Evolutionary conservation across 2,329 filamentous ascomycete genomes (phyloP), one percentile per base, ranked within the genome.

Genomic region (Coleophoma crateriformis): DNA sequence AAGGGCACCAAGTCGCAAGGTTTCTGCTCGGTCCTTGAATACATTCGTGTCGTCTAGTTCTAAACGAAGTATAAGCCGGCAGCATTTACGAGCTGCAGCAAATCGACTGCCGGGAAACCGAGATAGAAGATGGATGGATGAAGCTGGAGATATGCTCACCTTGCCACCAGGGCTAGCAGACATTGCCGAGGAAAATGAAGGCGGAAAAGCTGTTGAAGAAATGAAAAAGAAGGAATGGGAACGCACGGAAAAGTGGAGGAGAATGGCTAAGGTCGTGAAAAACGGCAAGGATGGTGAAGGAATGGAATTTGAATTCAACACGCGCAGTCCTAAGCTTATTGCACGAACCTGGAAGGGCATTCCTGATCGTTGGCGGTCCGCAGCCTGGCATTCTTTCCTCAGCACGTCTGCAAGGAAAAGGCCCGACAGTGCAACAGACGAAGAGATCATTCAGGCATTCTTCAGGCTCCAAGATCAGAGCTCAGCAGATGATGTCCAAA

Each of bases 321-420:
- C 81, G 35, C 82, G 78, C 55, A 88, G 87, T 64, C 77, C 87
- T n/a, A 91, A 96, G 67, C 74, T 99, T 40, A 84, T 96, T 51
- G 87, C 91, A 57, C 82, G 94, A 49, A 95, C 90, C 1, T 99
- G 94, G 94, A 99, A 99, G 66, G 94, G 94, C 32, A 96, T 99
- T 55, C 94, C 94, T 0, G 94, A 99, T 68, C 84, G 90, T 54
- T 99, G 94, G 94, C 86, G 94, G 46, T 82, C 87, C 33, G 87
- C 89, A 1, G 94, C 92, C 2, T 99, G 94, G 94, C 92, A 92
- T 71, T 90, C 90, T 4, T 99, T 99, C 64, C 78, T 99, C 27
- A 79, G 83, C 7, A 74, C 86, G 8, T 92, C 88, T 55, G 90
- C 90, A 33, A 84, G 79, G 62, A 80, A 77, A 53, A 75, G 80